Base-by-base conservation (phyloP, 495 filamentous ascomycete genomes). In the Neurospora tetraspora region DNA sequence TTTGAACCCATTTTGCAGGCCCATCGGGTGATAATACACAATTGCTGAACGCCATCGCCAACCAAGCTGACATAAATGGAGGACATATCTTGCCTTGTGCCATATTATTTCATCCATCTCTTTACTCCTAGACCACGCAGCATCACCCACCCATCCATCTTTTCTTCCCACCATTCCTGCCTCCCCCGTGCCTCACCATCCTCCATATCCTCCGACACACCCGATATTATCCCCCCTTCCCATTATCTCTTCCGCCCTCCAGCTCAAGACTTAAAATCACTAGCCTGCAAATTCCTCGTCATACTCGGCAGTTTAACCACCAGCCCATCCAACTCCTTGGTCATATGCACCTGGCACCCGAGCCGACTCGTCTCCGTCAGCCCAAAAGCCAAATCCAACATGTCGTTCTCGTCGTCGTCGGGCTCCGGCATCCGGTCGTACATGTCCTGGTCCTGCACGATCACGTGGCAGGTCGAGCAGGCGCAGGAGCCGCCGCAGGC, bases 371-470 rank as follows among this genome's bases (percentile, higher is more conserved):
- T 99, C 84, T 99, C 96, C 8, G 94, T 98, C 76, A 98, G 78
- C 0, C 96, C 96, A 80, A 99, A 99, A 0, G 96, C 96, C 73
- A 98, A 81, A 80, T 99, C 96, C 76, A 99, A 84, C 96, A 99
- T 99, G 82, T 99, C 96, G 81, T 98, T 98, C 87, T 99, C 96
- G 80, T 99, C 96, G 80, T 99, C 96, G 47, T 91, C 90, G 18
- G 96, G 93, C 82, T 98, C 96, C 65, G 90, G 88, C 85, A 98
- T 95, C 83, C 90, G 91, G 75, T 98, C 96, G 79, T 93, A 98
- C 86, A 92, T 88, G 18, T 90, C 91, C 5, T 92, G 88, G 77
- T 92, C 90, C 72, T 91, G 86, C 53, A 99, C 93, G 70, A 99
- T 97, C 69, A 98, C 91, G 83, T 99, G 96, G 84, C 96, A 99